A percentile compares a stretch with the other conserved stretches of the same genome.
Evolutionary conservation across 2,329 filamentous ascomycete genomes (phyloP).

Genomic region (Daldinia eschscholtzii): DNA sequence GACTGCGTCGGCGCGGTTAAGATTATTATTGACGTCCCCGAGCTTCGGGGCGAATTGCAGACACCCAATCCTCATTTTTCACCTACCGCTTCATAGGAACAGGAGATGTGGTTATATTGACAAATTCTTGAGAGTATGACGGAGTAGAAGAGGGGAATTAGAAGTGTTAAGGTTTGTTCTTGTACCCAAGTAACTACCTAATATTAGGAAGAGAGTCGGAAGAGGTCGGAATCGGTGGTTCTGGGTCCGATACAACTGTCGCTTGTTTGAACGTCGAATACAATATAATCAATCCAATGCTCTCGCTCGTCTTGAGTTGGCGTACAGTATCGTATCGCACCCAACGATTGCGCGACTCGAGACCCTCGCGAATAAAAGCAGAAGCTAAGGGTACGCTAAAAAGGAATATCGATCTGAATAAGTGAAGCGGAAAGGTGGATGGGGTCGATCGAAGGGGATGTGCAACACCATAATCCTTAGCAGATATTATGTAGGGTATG

Average conservation of each 20-base stretch:
- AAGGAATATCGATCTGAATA: background rate
- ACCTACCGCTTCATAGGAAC: background rate
- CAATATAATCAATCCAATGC: background rate
- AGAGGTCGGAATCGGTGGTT: slow-evolving; percentile 2
- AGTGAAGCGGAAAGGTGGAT: background rate
- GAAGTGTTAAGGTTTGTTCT: background rate
- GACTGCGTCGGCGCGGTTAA: slow-evolving; percentile 75
- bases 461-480: slow-evolving; percentile 1
- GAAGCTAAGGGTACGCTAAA: background rate
- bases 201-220: background rate
- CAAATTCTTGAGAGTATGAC: background rate
- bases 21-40: slow-evolving; percentile 77
- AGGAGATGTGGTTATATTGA: background rate
- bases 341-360: slow-evolving; percentile 2
- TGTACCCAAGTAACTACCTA: background rate
- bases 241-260: slow-evolving; percentile 6
- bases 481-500: background rate
- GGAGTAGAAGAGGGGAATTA: background rate
- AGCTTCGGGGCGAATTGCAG: slow-evolving; percentile 80
- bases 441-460: background rate
- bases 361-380: background rate
- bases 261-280: background rate
- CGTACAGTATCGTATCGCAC: slow-evolving; percentile 3
- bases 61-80: slow-evolving; percentile 70
- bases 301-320: background rate